These are phyloP conservation scores for Hypoxylon sp. DNA, from an alignment of 2,329 filamentous ascomycete species.

Conservation along the genomic window DNA sequence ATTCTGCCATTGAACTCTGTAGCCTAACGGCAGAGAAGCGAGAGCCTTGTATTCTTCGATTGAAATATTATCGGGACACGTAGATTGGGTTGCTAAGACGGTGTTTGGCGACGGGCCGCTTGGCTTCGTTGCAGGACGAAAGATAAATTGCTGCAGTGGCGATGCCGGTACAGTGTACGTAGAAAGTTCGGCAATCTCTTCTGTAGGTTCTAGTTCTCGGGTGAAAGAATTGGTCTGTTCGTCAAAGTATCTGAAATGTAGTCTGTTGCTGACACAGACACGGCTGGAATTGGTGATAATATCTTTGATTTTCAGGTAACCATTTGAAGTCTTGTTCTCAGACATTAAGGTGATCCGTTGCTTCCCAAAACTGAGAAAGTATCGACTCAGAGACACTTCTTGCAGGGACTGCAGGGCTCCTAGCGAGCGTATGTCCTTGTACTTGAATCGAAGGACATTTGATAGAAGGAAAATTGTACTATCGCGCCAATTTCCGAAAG, in stretches of 20 bases:
- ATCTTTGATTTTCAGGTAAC: conserved; percentile 19
- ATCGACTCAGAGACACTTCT: background rate
- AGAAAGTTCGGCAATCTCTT: conserved; percentile 50
- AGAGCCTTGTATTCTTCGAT: conserved; percentile 67
- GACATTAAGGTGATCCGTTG: conserved; percentile 30
- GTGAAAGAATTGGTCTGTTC: conserved; percentile 27
- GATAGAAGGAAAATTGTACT: conserved; percentile 56
- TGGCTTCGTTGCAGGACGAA: conserved; percentile 44
- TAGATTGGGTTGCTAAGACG: conserved; percentile 61
- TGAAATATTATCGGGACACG: conserved; percentile 61
- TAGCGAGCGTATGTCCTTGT: conserved; percentile 49
- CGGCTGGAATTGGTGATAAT: conserved; percentile 44
- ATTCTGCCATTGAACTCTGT: conserved; percentile 66
- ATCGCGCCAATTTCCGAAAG: conserved; percentile 63
- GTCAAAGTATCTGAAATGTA: conserved; percentile 57
- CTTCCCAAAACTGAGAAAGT: conserved; percentile 9
- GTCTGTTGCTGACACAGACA: conserved; percentile 60
- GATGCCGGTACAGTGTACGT: conserved; percentile 55
- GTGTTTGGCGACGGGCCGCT: conserved; percentile 59
- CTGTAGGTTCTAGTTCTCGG: conserved; percentile 20
- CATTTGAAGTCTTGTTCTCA: conserved; percentile 28
- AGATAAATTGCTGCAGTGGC: conserved; percentile 56
- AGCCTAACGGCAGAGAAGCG: conserved; percentile 60
- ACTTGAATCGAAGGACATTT: conserved; percentile 52
- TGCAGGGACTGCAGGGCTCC: conserved; percentile 44